Base-by-base conservation (phyloP, 108 stramenopile species). In the Skeletonema menzelii region DNA sequence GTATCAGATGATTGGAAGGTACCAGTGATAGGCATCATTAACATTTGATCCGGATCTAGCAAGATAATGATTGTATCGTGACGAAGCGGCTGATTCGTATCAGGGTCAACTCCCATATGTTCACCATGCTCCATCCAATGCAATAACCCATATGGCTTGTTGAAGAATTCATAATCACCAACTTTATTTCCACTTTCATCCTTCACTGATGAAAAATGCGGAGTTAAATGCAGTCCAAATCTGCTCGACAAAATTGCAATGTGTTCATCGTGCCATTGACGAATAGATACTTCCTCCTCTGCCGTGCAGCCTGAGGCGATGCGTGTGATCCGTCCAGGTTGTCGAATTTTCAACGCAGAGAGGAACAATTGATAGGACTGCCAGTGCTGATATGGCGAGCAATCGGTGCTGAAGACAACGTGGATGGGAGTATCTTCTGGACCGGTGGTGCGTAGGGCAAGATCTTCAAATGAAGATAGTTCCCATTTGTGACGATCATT, bases 311-410 rank as follows among this genome's bases (percentile, higher is more conserved):
- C 80, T 17, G 91, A 91, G 27, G 91, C 93, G 20, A 97, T 94
- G 31, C 93, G 85, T n/a, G 94, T 97, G 8, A 95, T 79, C 14
- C 73, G 67, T 15, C 96, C 96, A 35, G 73, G 80, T 65, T 95
- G 93, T 14, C 86, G 77, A 56, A 84, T 80, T 38, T 62, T 62
- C 15, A 77, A 4, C 10, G 87, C 78, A 31, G 85, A 85, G 62
- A 86, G 88, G 65, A 93, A 97, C 30, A 97, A 77, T 20, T 84
- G 64, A 27, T 93, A 87, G 0, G 91, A 82, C 67, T 97, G 96
- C 96, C 96, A 97, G 65, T 90, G 82, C 68, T 97, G 94, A 73
- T 84, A 94, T 26, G 46, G 65, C n/a, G 81, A 85, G 75, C 96
- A 97, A 57, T 84, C 90, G 2, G 90, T 92, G 8, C 84, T 84